phyloP scores from a whole-genome alignment of 2,329 filamentous ascomycete species.

The Pseudogymnoascus pannorum region DNA sequence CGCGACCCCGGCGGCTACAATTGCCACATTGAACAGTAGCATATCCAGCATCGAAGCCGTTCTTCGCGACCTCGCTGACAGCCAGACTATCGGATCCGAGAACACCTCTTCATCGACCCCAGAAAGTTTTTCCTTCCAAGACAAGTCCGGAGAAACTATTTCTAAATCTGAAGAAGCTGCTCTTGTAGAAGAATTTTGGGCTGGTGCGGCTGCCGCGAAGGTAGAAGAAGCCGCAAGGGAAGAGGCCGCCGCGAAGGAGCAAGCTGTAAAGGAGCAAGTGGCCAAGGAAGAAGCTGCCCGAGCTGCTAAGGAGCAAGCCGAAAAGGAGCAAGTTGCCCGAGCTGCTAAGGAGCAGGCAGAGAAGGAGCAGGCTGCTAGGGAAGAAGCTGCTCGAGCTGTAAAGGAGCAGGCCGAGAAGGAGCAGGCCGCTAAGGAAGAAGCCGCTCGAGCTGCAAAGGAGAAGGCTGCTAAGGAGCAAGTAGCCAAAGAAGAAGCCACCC shows the following conservation, averaged over 20 bases:
- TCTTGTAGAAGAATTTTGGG: neutral
- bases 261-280: too few species aligned
- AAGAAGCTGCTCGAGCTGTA: too few species aligned
- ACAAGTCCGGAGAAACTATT: neutral
- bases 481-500: neutral
- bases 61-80: neutral
- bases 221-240: neutral
- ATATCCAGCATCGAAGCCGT: neutral
- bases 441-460: too few species aligned
- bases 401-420: neutral
- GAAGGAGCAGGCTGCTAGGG: too few species aligned
- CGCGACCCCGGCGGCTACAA: neutral
- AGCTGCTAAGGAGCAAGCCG: neutral
- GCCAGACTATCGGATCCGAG: neutral
- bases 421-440: neutral
- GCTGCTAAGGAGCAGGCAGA: neutral
- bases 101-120: neutral
- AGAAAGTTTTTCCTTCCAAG: neutral
- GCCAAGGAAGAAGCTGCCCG: neutral
- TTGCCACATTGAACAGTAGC: neutral
- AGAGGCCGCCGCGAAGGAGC: neutral
- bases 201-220: constrained; percentile 2
- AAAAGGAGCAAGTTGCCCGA: neutral
- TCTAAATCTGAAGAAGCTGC: neutral
- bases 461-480: neutral